Conservation (phyloP, 2,329 filamentous ascomycete genomes). For the Stachybotrys elegans region DNA sequence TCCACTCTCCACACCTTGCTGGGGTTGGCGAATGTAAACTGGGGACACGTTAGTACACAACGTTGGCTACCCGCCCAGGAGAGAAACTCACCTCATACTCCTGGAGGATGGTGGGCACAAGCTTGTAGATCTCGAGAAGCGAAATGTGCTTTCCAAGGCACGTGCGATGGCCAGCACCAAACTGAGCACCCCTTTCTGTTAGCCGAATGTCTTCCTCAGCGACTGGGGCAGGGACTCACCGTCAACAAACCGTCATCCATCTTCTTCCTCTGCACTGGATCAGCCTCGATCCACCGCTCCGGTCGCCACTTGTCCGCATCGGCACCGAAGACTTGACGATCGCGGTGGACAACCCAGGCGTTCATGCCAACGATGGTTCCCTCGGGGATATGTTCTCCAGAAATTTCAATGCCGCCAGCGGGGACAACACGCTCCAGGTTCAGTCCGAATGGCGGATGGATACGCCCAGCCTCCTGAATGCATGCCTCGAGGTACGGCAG, state of each 20-base stretch:
- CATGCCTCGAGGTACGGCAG: conserved; percentile 48
- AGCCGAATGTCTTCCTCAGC: background rate
- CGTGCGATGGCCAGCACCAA: conserved; percentile 34
- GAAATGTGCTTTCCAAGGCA: conserved; percentile 40
- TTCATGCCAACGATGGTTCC: conserved; percentile 30
- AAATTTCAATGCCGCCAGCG: conserved; percentile 34
- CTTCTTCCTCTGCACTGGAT: conserved; percentile 15
- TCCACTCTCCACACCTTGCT: conserved; percentile 1
- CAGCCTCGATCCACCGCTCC: conserved; percentile 33
- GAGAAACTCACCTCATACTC: background rate
- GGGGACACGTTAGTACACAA: background rate
- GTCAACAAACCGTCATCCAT: conserved; percentile 25
- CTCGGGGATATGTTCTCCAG: conserved; percentile 22
- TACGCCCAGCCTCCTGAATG: conserved; percentile 47
- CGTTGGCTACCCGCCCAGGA: background rate
- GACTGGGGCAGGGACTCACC: conserved; percentile 9
- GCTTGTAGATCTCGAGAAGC: conserved; percentile 30
- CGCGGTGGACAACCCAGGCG: conserved; percentile 28
- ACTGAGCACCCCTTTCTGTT: conserved; percentile 14
- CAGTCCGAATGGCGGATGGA: conserved; percentile 43
- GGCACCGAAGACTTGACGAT: conserved; percentile 23
- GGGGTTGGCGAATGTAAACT: background rate
- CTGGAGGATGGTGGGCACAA: conserved; percentile 1
- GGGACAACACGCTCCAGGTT: conserved; percentile 46
- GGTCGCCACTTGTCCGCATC: conserved; percentile 31